Evolutionary conservation across 768 basidiomycete genomes (phyloP), one percentile per base, ranked within the genome.

Genomic region (Royoungia palumana): DNA sequence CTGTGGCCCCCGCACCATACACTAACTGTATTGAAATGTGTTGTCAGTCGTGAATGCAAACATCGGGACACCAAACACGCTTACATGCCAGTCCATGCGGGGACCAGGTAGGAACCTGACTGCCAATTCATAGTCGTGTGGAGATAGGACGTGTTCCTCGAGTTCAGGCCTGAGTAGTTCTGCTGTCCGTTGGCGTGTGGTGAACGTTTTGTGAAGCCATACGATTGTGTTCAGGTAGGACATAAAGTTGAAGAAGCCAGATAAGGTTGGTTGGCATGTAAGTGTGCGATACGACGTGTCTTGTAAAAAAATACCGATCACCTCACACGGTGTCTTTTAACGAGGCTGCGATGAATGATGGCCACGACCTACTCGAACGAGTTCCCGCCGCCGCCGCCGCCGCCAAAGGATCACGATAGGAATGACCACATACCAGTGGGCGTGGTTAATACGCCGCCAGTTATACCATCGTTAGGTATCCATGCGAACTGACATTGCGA

Each of bases 91-190:
- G 51, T 77, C 71, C 27, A 72, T 63, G 69, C 77, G 55, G 69
- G 60, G 56, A 34, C 74, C 75, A 32, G 82, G 76, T 22, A 82
- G 64, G 69, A 85, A 87, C 22, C 60, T 60, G 48, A 72, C 60
- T 5, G 83, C 78, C 11, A 75, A 63, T 0, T 83, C 72, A 61
- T 77, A 85, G 70, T 87, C 85, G 46, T 73, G 75, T 17, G 56
- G 59, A 17, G 66, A 56, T 16, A 68, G 40, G 22, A 62, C 46
- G 4, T 51, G 53, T 14, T 56, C 65, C 25, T 68, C 68, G 13
- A 70, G 45, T 37, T 68, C 66, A 10, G 66, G 66, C 5, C 54
- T 60, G 24, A 68, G 41, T 37, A 70, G 66, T 38, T 68, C 68
- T 39, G 49, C 46, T 0, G 66, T 56, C n/a, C 55, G 59, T 44